phyloP scores from a whole-genome alignment of 805 yeast species.

The Candida glaebosa region DNA sequence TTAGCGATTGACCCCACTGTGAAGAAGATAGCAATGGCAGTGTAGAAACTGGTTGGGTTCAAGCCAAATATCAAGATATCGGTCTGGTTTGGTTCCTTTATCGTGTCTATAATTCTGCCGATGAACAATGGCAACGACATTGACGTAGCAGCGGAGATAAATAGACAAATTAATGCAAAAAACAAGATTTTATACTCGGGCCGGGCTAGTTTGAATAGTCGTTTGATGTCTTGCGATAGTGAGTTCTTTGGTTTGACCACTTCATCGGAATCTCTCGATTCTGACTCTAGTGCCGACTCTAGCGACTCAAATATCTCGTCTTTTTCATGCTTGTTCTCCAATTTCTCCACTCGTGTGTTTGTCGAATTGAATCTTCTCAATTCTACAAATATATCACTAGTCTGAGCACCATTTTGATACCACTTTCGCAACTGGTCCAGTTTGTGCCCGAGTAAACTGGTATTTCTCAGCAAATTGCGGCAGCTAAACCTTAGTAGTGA shows the following conservation, averaged over 20 bases:
- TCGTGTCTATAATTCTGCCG: constrained; percentile 81
- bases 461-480: background rate
- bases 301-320: background rate
- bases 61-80: constrained; percentile 46
- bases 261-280: background rate
- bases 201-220: constrained; percentile 22
- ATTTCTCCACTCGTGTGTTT: background rate
- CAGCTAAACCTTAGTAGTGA: background rate
- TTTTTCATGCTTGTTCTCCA: background rate
- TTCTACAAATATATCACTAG: background rate
- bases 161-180: constrained; percentile 61
- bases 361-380: background rate
- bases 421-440: background rate
- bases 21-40: constrained; percentile 59
- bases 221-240: constrained; percentile 14
- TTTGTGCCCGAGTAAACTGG: background rate
- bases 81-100: constrained; percentile 29
- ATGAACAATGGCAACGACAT: constrained; percentile 80
- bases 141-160: constrained; percentile 71
- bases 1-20: constrained; percentile 74
- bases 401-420: background rate
- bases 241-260: constrained; percentile 4
- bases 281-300: background rate
- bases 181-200: constrained; percentile 50
- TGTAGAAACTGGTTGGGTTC: constrained; percentile 60